phyloP scores from a whole-genome alignment of 805 yeast genomes.

The Candida arabinofermentans region DNA sequence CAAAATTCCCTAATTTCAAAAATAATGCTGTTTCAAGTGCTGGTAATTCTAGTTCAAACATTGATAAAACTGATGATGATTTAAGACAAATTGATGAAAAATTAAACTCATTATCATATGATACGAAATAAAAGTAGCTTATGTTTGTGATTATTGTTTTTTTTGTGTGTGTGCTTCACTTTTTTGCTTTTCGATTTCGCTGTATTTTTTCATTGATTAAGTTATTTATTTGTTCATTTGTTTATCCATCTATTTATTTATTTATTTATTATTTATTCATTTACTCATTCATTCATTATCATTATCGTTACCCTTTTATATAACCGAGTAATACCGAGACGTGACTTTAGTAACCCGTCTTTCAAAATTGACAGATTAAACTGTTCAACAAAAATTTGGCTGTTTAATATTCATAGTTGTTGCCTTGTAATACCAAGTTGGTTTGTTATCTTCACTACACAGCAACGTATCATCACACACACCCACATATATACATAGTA shows the following conservation, averaged over 20 bases:
- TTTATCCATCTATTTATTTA: background rate
- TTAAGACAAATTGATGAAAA: conserved; percentile 11
- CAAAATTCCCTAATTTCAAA: conserved; percentile 11
- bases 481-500: no score
- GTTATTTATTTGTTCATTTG: background rate
- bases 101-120: conserved; percentile 8
- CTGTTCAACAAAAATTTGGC: no score
- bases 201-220: background rate
- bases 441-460: no score
- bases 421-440: no score
- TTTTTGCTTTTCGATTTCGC: background rate
- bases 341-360: no score
- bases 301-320: no score
- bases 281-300: background rate
- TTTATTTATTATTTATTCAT: background rate
- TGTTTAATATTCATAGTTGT: no score
- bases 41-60: background rate
- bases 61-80: background rate
- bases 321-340: no score
- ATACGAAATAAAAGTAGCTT: background rate
- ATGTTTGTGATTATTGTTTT: background rate
- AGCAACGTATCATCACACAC: no score
- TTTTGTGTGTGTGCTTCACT: background rate
- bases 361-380: no score
- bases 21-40: conserved; percentile 12